Conservation (phyloP, 306 rosid species). For the Fragaria nilgerrensis region DNA sequence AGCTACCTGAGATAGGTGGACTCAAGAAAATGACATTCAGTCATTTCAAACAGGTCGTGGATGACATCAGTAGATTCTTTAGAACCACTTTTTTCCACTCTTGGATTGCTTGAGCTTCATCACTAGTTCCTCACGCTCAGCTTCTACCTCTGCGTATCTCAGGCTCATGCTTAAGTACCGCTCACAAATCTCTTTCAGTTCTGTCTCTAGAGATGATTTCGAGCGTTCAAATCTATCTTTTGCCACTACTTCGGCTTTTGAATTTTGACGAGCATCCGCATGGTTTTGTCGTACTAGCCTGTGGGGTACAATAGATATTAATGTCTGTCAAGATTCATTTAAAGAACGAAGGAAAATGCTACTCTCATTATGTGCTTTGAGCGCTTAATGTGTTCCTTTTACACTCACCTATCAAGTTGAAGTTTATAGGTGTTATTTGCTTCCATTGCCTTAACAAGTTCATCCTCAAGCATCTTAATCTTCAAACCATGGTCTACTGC, state of each 20-base stretch:
- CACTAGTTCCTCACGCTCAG: slow-evolving; percentile 90
- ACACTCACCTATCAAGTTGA: slow-evolving; percentile 59
- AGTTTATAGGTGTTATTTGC: slow-evolving; percentile 50
- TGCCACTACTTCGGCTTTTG: slow-evolving; percentile 45
- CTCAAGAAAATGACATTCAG: slow-evolving; percentile 9
- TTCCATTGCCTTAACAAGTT: slow-evolving; percentile 59
- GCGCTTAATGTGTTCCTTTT: slow-evolving; percentile 21
- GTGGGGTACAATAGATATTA: slow-evolving; percentile 9
- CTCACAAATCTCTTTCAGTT: slow-evolving; percentile 75
- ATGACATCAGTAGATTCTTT: slow-evolving; percentile 27
- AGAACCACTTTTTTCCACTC: slow-evolving; percentile 62
- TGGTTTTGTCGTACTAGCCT: slow-evolving; percentile 52
- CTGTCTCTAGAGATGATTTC: slow-evolving; percentile 74
- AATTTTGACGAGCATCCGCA: slow-evolving; percentile 32
- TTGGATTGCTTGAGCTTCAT: slow-evolving; percentile 68
- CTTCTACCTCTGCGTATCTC: slow-evolving; percentile 86
- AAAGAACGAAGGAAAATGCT: neutral
- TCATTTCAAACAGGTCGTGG: slow-evolving; percentile 5
- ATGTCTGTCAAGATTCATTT: neutral
- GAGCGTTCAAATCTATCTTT: slow-evolving; percentile 56
- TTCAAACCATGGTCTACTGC: slow-evolving; percentile 50
- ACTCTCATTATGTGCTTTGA: neutral
- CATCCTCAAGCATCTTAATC: slow-evolving; percentile 57
- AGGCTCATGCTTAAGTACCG: slow-evolving; percentile 90
- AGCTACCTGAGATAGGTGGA: slow-evolving; percentile 37